phyloP scores from a whole-genome alignment of 2,329 filamentous ascomycete genomes.

The Botryotinia globosa region DNA sequence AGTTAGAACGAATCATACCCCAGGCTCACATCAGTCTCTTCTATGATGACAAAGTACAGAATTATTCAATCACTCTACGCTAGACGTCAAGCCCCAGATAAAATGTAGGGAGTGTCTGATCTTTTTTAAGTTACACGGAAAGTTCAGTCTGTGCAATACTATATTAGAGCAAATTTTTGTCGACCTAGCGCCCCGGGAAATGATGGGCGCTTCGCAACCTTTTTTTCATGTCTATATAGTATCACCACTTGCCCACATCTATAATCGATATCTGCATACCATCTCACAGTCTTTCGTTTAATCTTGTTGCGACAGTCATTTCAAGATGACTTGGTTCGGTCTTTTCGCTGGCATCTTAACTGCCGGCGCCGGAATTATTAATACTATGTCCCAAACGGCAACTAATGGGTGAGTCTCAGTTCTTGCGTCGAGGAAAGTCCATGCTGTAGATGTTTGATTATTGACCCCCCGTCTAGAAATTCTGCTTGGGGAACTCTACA shows the following conservation, averaged over 20 bases:
- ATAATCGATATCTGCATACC: not conserved
- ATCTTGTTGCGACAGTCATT: not conserved
- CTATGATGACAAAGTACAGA: not conserved
- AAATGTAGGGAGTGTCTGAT: not conserved
- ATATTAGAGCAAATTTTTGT: not conserved
- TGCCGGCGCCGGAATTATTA: not conserved
- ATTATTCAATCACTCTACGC: not conserved
- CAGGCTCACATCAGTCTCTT: not conserved
- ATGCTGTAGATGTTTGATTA: not conserved
- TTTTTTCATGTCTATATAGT: conserved; percentile 4
- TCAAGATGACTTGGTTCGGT: not conserved
- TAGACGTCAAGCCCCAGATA: not conserved
- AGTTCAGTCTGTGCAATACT: conserved; percentile 3
- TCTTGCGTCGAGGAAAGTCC: not conserved
- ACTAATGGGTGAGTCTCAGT: conserved; percentile 7
- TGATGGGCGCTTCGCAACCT: not conserved
- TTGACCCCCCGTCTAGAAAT: conserved; percentile 1
- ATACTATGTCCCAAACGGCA: not conserved
- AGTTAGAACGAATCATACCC: not conserved
- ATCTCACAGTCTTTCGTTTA: not conserved
- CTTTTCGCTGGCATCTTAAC: not conserved
- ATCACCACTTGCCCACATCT: not conserved
- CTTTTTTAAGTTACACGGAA: not conserved
- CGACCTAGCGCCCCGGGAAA: not conserved
- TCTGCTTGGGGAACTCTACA: conserved; percentile 38